Base-by-base conservation (phyloP, 2,329 filamentous ascomycete genomes). In the Didymellaceae sp. region DNA sequence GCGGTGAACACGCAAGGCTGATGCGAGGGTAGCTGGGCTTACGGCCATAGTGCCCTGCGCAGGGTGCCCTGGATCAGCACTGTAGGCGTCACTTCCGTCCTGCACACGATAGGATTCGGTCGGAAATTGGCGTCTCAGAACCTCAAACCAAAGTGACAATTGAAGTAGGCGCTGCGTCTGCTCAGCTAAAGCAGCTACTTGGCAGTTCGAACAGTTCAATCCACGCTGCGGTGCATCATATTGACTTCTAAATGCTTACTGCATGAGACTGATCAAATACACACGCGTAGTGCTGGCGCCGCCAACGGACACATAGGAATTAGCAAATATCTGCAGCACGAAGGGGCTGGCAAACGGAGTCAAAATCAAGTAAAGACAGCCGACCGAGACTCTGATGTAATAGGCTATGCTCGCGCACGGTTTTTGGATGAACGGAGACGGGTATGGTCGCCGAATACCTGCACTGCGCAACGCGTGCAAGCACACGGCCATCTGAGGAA, bases 321-420 rank as follows among this genome's bases (percentile, higher is more conserved):
- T 52, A 57, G 50, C 54, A 57, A 58, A 61, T 52, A 53, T 45
- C 46, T 63, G 64, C 63, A 62, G 62, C 57, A 55, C 52, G 57
- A 64, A 69, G 67, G 67, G 68, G 67, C 64, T 70, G 67, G 68
- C 61, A 63, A 63, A 60, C 48, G 63, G 61, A 63, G 56, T 54
- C 54, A 61, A 61, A 61, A 62, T 49, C 55, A 63, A 65, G 57
- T 59, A 56, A 55, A 61, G 40, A 44, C 48, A 63, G 58, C 61
- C 66, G 66, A 64, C 62, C 61, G 61, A 62, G 59, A 58, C 59
- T 61, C 50, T 62, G 53, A 59, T 58, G 55, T 61, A 57, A 65
- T 59, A 60, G 52, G 54, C 48, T 46, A 54, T 65, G 67, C 66
- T 62, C 60, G 65, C 63, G 66, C 66, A 64, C 59, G 44, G 51